Evolutionary conservation across 2,329 filamentous ascomycete genomes (phyloP).

Genomic region (Aureobasidium sp.): DNA sequence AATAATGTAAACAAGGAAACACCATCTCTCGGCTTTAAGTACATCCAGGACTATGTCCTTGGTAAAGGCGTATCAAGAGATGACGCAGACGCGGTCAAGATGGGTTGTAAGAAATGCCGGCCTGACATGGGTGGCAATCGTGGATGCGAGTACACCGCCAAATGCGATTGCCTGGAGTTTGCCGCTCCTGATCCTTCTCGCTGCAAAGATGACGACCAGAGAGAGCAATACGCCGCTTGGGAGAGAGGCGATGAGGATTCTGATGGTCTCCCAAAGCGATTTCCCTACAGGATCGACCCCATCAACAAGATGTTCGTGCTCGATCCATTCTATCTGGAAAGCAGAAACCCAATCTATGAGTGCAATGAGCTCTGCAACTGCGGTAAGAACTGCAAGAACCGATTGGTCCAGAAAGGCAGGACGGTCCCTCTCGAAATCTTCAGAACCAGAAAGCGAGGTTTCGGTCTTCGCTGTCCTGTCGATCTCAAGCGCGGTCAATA

Average conservation of each 20-base stretch:
- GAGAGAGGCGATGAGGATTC: slow-evolving; percentile 25
- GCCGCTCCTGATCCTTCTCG: slow-evolving; percentile 42
- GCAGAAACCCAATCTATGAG: slow-evolving; percentile 60
- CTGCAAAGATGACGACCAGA: slow-evolving; percentile 16
- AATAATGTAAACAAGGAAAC: slow-evolving; percentile 54
- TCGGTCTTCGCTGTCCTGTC: slow-evolving; percentile 58
- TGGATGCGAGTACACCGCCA: slow-evolving; percentile 56
- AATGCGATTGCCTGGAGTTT: slow-evolving; percentile 63
- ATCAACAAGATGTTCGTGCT: slow-evolving; percentile 30
- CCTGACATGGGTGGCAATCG: slow-evolving; percentile 45
- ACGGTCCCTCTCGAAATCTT: slow-evolving; percentile 70
- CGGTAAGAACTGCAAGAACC: slow-evolving; percentile 58
- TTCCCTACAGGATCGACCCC: slow-evolving; percentile 52
- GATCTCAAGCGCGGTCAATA: slow-evolving; percentile 67
- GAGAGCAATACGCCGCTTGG: slow-evolving; percentile 23
- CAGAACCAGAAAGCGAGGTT: slow-evolving; percentile 65
- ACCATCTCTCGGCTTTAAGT: slow-evolving; percentile 58
- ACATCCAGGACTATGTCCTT: slow-evolving; percentile 58
- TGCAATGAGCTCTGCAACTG: slow-evolving; percentile 69
- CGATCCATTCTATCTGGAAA: slow-evolving; percentile 37
- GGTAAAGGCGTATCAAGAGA: slow-evolving; percentile 53
- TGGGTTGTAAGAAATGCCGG: slow-evolving; percentile 59
- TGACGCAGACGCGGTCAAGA: slow-evolving; percentile 53
- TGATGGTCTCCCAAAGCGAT: slow-evolving; percentile 41
- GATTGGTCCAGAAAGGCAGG: slow-evolving; percentile 68